These are phyloP conservation scores for Lentinula aciculospora DNA, from an alignment of 768 basidiomycete genomes.

Conservation along the genomic window DNA sequence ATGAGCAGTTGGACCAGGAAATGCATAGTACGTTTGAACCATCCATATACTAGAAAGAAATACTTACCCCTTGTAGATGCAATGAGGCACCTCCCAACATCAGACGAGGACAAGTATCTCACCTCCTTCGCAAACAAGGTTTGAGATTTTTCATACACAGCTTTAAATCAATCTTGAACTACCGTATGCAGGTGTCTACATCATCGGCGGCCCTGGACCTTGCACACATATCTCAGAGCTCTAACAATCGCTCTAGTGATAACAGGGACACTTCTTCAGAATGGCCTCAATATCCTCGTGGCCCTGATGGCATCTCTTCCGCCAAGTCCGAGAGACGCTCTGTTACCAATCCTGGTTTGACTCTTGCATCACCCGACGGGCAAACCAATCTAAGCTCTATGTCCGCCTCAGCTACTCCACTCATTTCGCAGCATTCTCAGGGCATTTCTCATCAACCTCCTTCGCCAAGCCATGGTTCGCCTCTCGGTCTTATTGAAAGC, in stretches of 20 bases:
- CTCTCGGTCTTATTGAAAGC: constrained; percentile 57
- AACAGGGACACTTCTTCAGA: constrained; percentile 72
- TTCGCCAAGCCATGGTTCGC: constrained; percentile 69
- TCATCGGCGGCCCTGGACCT: constrained; percentile 92
- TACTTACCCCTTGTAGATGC: constrained; percentile 50
- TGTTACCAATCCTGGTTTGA: constrained; percentile 71
- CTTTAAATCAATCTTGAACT: neutral
- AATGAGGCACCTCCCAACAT: constrained; percentile 82
- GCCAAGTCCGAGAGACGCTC: constrained; percentile 57
- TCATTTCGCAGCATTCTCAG: constrained; percentile 58
- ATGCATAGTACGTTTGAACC: constrained; percentile 71
- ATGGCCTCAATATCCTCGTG: constrained; percentile 87
- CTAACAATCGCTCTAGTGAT: constrained; percentile 49
- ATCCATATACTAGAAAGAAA: neutral
- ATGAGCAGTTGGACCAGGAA: constrained; percentile 90
- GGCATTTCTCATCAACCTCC: constrained; percentile 38
- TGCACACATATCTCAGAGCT: constrained; percentile 82
- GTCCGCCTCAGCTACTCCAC: constrained; percentile 61
- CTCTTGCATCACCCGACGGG: constrained; percentile 47
- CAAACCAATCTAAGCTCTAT: constrained; percentile 25
- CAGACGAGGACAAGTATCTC: constrained; percentile 83
- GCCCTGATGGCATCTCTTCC: constrained; percentile 49
- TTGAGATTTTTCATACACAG: constrained; percentile 1
- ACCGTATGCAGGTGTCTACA: constrained; percentile 55
- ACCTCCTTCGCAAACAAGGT: constrained; percentile 63